These are phyloP conservation scores for Eragrostis curvula DNA, from an alignment of 176 grass and related monocot genomes.

Conservation along the genomic window DNA sequence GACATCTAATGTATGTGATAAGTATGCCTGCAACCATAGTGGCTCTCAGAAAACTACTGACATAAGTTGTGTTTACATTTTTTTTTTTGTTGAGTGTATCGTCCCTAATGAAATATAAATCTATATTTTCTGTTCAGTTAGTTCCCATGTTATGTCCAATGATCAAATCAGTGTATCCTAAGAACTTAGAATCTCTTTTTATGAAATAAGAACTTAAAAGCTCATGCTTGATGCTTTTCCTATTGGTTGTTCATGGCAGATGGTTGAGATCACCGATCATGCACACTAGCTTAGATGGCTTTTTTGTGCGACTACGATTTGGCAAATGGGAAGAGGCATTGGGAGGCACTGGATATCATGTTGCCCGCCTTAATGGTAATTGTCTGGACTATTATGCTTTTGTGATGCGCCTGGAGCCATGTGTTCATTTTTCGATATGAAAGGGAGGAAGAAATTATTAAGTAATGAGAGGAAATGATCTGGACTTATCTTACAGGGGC, in stretches of 20 bases:
- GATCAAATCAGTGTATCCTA: conserved; percentile 9
- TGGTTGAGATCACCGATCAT: conserved; percentile 67
- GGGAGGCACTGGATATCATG: conserved; percentile 87
- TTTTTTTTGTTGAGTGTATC: neutral
- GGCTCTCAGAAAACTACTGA: neutral
- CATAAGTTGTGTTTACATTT: neutral
- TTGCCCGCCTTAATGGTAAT: conserved; percentile 85
- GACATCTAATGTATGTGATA: neutral
- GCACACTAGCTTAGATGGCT: conserved; percentile 66
- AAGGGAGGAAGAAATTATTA: neutral
- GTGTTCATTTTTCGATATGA: neutral
- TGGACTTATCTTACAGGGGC: conserved; percentile 66
- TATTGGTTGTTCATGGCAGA: conserved; percentile 55
- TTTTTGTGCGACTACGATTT: conserved; percentile 86
- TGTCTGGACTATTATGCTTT: conserved; percentile 28
- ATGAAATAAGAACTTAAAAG: neutral
- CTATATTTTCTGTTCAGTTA: neutral
- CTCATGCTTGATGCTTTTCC: conserved; percentile 22
- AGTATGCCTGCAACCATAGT: neutral
- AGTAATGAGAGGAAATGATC: conserved; percentile 7
- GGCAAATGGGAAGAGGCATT: conserved; percentile 87
- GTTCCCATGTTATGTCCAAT: neutral
- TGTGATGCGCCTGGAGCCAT: conserved; percentile 30
- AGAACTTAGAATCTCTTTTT: neutral
- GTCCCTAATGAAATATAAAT: neutral